Base-by-base conservation (phyloP, 345 rosid genomes). In the Streptanthus diversifolius region DNA sequence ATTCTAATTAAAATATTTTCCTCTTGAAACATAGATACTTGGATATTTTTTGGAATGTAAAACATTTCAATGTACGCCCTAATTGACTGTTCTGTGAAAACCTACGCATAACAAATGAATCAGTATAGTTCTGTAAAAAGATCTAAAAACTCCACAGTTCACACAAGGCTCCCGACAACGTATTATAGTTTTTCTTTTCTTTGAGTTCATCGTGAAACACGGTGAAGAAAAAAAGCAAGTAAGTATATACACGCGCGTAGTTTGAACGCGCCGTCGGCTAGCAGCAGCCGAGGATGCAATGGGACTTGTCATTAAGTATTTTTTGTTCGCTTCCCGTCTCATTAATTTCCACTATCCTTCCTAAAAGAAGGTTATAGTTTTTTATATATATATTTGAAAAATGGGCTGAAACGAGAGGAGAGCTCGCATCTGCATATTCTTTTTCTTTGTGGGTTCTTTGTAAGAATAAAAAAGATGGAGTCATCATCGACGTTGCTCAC, bases 401-500 rank as follows among this genome's bases (percentile, higher is more conserved):
- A 3, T 25, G 12, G 15, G 15, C 60, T 54, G 14, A 29, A 17
- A 51, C 19, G 55, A 63, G 41, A 69, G 7, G 27, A 73, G n/a
- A 51, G 15, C 56, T 51, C 63, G 68, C 39, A 27, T 10, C 66
- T 21, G 5, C 40, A 63, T 51, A 49, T n/a, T 12, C 3, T 10
- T 33, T 56, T 18, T 5, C 13, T 30, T 8, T 73, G 14, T 59
- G 15, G 19, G 25, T 56, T 56, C 7, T 19, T 17, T 17, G 13
- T 47, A 36, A 32, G 25, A 14, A 2, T 9, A 15, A 65, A 73
- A 21, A 68, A 75, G 49, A 76, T 77, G 80, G 71, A 77, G 27
- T 75, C 79, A 75, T 49, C 78, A 62, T 62, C 71, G 2, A 45
- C 75, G 41, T 44, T 70, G 7, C 64, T 53, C 64, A 25, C 73